These are phyloP conservation scores for Didymosphaeria variabile DNA, from an alignment of 2,329 filamentous ascomycete species.

Conservation along the genomic window DNA sequence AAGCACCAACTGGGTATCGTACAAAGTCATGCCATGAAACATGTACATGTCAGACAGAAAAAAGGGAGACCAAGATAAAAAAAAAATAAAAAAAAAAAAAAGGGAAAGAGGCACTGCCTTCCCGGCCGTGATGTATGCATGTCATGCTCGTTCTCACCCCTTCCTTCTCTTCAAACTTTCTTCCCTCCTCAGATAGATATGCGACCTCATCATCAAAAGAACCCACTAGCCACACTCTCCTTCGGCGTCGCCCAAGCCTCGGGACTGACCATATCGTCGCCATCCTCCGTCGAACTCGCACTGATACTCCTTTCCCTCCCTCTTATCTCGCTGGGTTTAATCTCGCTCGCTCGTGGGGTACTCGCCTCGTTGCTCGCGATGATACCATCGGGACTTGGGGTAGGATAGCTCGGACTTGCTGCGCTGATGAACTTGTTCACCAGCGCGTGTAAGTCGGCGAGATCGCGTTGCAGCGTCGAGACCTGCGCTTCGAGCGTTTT, in stretches of 20 bases:
- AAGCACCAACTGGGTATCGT: constrained; percentile 16
- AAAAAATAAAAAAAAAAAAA: background rate
- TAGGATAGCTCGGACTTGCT: constrained; percentile 39
- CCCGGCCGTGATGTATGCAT: constrained; percentile 5
- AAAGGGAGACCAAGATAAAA: background rate
- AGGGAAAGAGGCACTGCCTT: constrained; percentile 5
- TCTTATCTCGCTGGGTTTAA: background rate
- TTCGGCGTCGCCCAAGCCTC: constrained; percentile 49
- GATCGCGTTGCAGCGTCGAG: constrained; percentile 39
- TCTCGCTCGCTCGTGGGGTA: constrained; percentile 35
- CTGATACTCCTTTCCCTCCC: constrained; percentile 6
- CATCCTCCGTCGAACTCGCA: constrained; percentile 23
- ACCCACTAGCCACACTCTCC: constrained; percentile 42
- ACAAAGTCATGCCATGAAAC: constrained; percentile 6
- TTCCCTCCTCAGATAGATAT: background rate
- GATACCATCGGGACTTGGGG: constrained; percentile 43
- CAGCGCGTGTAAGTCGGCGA: constrained; percentile 41
- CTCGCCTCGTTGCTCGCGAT: constrained; percentile 33
- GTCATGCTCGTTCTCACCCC: background rate
- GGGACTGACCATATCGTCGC: constrained; percentile 38
- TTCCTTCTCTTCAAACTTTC: background rate
- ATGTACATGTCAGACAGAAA: background rate
- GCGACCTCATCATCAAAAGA: constrained; percentile 22
- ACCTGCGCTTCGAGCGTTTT: constrained; percentile 47
- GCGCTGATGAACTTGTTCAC: constrained; percentile 38